These are phyloP conservation scores for Rhamnella rubrinervis DNA, from an alignment of 331 rosid species.

Conservation along the genomic window DNA sequence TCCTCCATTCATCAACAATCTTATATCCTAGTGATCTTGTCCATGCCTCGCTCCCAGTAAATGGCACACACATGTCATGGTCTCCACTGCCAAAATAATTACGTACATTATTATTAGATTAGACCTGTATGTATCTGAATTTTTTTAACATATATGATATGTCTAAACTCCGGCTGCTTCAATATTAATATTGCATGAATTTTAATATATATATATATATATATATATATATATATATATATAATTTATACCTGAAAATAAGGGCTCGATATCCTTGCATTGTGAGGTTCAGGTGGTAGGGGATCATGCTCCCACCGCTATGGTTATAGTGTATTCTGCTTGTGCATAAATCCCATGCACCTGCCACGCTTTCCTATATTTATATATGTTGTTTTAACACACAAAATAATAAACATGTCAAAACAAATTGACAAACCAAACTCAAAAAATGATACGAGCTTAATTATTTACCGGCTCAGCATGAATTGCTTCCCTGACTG, in stretches of 20 bases:
- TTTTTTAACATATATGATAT: background rate
- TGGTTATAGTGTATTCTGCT: constrained; percentile 16
- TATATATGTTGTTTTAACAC: background rate
- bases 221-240: too few species aligned
- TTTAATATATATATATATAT: too few species aligned
- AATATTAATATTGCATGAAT: background rate
- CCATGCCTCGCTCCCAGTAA: constrained; percentile 55
- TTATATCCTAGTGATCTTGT: constrained; percentile 48
- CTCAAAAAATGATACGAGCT: background rate
- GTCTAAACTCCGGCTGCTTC: background rate
- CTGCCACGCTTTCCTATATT: constrained; percentile 38
- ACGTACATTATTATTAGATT: background rate
- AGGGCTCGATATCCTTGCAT: constrained; percentile 41
- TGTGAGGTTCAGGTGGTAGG: constrained; percentile 46
- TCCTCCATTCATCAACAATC: constrained; percentile 43
- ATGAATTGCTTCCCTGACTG: constrained; percentile 48
- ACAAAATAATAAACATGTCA: background rate
- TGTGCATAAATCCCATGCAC: constrained; percentile 47
- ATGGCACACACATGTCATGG: constrained; percentile 63
- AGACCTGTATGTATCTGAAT: too few species aligned
- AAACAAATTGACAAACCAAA: background rate
- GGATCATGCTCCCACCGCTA: constrained; percentile 52
- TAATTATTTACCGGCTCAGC: constrained; percentile 34
- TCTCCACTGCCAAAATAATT: constrained; percentile 41
- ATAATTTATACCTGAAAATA: constrained; percentile 33